Evolutionary conservation across 257 asterid genomes (phyloP).

Genomic region (Solanum paucissectum): DNA sequence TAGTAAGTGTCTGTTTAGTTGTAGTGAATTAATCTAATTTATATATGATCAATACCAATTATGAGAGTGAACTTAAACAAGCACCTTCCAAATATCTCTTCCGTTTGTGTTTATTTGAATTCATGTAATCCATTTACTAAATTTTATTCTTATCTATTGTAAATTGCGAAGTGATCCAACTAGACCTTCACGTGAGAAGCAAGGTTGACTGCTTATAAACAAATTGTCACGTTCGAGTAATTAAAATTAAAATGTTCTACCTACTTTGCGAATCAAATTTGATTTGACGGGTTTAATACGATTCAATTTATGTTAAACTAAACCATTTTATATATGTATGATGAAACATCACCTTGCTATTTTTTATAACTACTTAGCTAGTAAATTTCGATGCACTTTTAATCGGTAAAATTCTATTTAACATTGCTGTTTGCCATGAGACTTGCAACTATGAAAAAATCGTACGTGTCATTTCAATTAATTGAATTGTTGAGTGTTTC

Average conservation of each 20-base stretch:
- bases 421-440: too few species aligned
- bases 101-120: not conserved
- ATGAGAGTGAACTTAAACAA: not conserved
- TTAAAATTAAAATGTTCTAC: not conserved
- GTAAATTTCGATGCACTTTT: too few species aligned
- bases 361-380: too few species aligned
- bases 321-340: not conserved
- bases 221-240: not conserved
- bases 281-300: not conserved
- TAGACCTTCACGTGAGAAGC: not conserved
- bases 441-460: too few species aligned
- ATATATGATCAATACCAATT: not conserved
- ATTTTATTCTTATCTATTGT: not conserved
- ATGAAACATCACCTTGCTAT: not conserved
- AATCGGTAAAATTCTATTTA: too few species aligned
- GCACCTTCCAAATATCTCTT: not conserved
- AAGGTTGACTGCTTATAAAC: not conserved
- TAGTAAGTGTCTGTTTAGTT: too few species aligned
- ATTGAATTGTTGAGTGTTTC: too few species aligned
- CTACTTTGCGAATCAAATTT: not conserved
- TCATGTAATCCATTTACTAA: not conserved
- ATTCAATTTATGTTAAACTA: not conserved
- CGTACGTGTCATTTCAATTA: too few species aligned
- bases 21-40: not conserved
- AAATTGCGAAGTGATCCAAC: not conserved